Evolutionary conservation across 2,329 filamentous ascomycete genomes (phyloP).

Genomic region (Biscogniauxia sp.): DNA sequence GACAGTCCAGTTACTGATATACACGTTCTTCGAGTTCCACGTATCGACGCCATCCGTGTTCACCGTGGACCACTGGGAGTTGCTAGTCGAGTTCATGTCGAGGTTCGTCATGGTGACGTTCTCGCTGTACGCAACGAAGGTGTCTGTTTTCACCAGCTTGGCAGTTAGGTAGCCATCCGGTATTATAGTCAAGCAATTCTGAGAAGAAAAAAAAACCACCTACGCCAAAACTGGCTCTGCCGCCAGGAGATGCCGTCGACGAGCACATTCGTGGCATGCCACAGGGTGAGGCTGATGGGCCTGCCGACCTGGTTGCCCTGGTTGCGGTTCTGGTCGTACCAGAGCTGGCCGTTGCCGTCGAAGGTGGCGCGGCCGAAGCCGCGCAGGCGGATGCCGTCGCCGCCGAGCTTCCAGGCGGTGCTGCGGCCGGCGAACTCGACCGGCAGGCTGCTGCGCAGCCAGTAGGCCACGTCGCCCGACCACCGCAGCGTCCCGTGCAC

Average conservation of each 20-base stretch:
- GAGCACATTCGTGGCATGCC: constrained; percentile 43
- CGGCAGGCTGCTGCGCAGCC: constrained; percentile 43
- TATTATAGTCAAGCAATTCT: too few relatives aligned
- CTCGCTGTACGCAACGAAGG: constrained; percentile 41
- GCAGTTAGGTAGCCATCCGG: constrained; percentile 19
- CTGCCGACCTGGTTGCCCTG: constrained; percentile 42
- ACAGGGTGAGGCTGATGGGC: constrained; percentile 44
- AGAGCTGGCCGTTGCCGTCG: constrained; percentile 43
- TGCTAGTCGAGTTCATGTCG: constrained; percentile 48
- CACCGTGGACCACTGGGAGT: constrained; percentile 42
- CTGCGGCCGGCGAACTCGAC: constrained; percentile 50
- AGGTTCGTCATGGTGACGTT: constrained; percentile 52
- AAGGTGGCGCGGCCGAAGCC: constrained; percentile 48
- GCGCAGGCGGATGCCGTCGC: constrained; percentile 45
- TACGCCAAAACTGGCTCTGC: constrained; percentile 49
- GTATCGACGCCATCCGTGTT: constrained; percentile 52
- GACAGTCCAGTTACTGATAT: constrained; percentile 45
- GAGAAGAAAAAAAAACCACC: constrained; percentile 4
- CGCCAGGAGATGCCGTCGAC: constrained; percentile 44
- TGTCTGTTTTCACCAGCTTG: constrained; percentile 16
- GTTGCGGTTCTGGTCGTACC: constrained; percentile 44
- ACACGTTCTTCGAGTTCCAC: constrained; percentile 48
- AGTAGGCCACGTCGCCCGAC: constrained; percentile 44
- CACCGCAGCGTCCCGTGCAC: constrained; percentile 45
- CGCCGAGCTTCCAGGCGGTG: constrained; percentile 50